phyloP scores from a whole-genome alignment of 257 asterid genomes.

The Primulina tabacum region DNA sequence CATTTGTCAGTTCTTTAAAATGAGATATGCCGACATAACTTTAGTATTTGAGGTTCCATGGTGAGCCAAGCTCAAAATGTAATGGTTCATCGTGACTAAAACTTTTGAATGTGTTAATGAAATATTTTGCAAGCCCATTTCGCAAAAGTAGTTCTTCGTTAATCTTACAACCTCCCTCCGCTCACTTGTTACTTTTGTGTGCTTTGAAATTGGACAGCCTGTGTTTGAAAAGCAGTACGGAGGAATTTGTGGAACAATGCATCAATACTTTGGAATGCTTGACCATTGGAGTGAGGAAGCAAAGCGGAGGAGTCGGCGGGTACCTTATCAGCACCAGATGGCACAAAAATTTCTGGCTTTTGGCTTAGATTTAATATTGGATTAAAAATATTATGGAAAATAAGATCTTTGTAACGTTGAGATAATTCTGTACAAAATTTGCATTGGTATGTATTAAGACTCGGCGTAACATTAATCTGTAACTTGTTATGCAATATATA shows the following conservation, averaged over 20 bases:
- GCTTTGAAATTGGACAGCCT: conserved; percentile 37
- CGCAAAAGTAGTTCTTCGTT: not conserved
- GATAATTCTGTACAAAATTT: no score
- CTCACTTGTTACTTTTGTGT: not conserved
- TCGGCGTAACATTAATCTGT: no score
- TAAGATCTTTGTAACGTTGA: not conserved
- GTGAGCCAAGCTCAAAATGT: not conserved
- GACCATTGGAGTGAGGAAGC: conserved; percentile 85
- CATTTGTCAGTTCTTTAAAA: not conserved
- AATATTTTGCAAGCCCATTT: no score
- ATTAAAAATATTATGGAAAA: no score
- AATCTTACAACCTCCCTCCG: no score
- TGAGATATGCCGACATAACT: no score
- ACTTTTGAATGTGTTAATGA: not conserved
- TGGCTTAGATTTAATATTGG: conserved; percentile 41
- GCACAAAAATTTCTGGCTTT: conserved; percentile 96
- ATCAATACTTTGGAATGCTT: conserved; percentile 67
- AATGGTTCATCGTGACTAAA: not conserved
- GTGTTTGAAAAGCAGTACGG: conserved; percentile 53
- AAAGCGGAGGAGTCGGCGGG: conserved; percentile 78
- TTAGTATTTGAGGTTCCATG: not conserved
- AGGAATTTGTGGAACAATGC: conserved; percentile 76
- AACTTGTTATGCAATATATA: not conserved
- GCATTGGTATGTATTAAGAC: no score
- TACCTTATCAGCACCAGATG: conserved; percentile 90